Evolutionary conservation across 164 flowering plant genomes (phyloP), one percentile per base, ranked within the genome.

Genomic region (Stephania cephalantha): DNA sequence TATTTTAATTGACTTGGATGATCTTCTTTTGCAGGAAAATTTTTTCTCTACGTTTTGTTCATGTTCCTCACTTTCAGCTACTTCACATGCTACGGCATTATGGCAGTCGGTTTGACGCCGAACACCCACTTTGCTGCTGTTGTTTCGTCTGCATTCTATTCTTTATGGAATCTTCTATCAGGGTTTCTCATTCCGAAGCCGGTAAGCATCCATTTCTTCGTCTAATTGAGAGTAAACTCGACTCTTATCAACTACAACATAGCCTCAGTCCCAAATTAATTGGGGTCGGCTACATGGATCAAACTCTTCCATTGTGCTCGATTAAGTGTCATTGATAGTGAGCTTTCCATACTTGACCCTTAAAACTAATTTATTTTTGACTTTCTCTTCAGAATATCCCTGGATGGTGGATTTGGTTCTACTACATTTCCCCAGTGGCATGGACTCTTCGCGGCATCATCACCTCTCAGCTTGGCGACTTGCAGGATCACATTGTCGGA

Each of bases 401-500:
- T 4, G 29, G 35, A 12, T 76, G 78, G 78, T 69, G 68, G 73
- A 76, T 17, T 58, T 70, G 78, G 78, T 76, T 46, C 29, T 61
- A 70, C 42, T 61, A 58, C 30, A 20, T 61, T 52, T 18, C 48
- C 64, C 78, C 73, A 3, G 78, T 71, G 15, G 73, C 78, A 6
- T 76, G 73, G 73, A 76, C 78, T 4, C 75, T 93, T 9, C 76
- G 87, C 8, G 98, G 98, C 0, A 74, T 90, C 29, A 83, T 93
- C 50, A 77, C 79, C 67, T 90, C 95, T 46, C 98, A 91, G 74
- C 89, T 91, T 7, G 94, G 95, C 20, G 94, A 93, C 71, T 83
- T 89, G 44, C 93, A 90, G 61, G 81, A 82, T 35, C 61, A 0
- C 65, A 55, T 72, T 6, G 25, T 5, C 12, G 48, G 17, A 8